These are phyloP conservation scores for Ajuga reptans DNA, from an alignment of 305 asterid species.

Conservation along the genomic window DNA sequence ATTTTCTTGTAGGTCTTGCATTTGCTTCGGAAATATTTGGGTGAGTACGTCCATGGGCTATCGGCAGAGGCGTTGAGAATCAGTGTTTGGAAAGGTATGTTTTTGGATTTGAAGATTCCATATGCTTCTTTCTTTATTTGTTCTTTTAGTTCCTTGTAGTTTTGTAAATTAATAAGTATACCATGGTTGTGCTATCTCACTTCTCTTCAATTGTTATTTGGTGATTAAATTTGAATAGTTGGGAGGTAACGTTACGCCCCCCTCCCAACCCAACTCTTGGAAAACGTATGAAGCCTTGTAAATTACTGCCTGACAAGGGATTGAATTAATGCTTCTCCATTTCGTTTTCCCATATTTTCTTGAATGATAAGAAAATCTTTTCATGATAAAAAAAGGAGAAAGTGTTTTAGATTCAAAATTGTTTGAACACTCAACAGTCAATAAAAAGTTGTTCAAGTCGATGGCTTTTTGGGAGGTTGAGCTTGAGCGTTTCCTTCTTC, in stretches of 20 bases:
- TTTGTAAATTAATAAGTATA: background rate
- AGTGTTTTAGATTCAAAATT: background rate
- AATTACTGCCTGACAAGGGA: background rate
- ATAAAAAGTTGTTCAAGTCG: background rate
- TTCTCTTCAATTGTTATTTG: background rate
- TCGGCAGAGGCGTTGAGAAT: constrained; percentile 95
- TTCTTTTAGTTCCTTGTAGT: background rate
- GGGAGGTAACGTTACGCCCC: background rate
- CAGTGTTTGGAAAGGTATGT: constrained; percentile 92
- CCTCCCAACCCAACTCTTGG: background rate
- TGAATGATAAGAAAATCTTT: background rate
- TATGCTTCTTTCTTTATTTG: background rate
- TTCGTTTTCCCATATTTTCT: background rate
- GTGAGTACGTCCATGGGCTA: constrained; percentile 97
- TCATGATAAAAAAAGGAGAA: background rate
- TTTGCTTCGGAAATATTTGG: constrained; percentile 94
- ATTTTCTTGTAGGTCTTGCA: constrained; percentile 62
- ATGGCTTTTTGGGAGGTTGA: background rate
- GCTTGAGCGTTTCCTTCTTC: background rate
- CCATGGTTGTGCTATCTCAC: constrained; percentile 5
- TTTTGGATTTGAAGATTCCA: background rate
- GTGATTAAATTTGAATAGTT: background rate
- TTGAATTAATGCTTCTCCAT: too few species aligned
- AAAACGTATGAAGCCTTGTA: background rate
- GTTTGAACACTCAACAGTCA: background rate